These are phyloP conservation scores for Candida khao-thaluensis DNA, from an alignment of 805 yeast species.

Conservation along the genomic window DNA sequence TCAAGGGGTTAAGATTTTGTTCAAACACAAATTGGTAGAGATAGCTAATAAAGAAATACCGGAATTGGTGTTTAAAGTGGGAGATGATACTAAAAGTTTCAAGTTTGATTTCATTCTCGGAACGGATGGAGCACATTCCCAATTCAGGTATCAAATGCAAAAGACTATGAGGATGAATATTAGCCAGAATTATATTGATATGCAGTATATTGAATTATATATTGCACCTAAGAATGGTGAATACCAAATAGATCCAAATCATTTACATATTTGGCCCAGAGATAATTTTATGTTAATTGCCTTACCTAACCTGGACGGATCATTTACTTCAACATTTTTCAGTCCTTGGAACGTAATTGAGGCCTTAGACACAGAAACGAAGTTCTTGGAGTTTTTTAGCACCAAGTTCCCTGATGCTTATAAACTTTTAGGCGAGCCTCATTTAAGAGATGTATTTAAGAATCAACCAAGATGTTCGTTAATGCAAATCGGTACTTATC, in stretches of 20 bases:
- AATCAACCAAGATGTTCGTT: slow-evolving; percentile 75
- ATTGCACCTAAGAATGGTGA: slow-evolving; percentile 54
- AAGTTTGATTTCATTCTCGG: slow-evolving; percentile 68
- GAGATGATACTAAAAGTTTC: slow-evolving; percentile 18
- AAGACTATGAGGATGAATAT: slow-evolving; percentile 66
- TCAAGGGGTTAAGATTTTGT: slow-evolving; percentile 46
- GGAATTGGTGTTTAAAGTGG: slow-evolving; percentile 21
- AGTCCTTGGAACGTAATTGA: slow-evolving; percentile 74
- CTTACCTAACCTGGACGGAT: slow-evolving; percentile 77
- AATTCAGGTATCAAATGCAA: slow-evolving; percentile 67
- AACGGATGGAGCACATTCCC: slow-evolving; percentile 83
- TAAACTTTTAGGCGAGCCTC: slow-evolving; percentile 59
- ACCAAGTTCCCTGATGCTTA: slow-evolving; percentile 73
- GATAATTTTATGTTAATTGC: slow-evolving; percentile 86
- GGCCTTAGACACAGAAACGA: slow-evolving; percentile 42
- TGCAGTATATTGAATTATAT: slow-evolving; percentile 76
- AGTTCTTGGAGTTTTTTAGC: slow-evolving; percentile 54
- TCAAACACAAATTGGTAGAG: slow-evolving; percentile 55
- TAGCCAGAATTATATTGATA: slow-evolving; percentile 75
- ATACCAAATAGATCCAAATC: slow-evolving; percentile 65
- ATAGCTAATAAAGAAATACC: slow-evolving; percentile 29
- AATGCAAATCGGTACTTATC: slow-evolving; percentile 65
- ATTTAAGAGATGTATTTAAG: slow-evolving; percentile 48
- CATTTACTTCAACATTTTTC: slow-evolving; percentile 87
- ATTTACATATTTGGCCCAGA: slow-evolving; percentile 92